Base-by-base conservation (phyloP, 2,329 filamentous ascomycete genomes). In the Helotiales sp. region DNA sequence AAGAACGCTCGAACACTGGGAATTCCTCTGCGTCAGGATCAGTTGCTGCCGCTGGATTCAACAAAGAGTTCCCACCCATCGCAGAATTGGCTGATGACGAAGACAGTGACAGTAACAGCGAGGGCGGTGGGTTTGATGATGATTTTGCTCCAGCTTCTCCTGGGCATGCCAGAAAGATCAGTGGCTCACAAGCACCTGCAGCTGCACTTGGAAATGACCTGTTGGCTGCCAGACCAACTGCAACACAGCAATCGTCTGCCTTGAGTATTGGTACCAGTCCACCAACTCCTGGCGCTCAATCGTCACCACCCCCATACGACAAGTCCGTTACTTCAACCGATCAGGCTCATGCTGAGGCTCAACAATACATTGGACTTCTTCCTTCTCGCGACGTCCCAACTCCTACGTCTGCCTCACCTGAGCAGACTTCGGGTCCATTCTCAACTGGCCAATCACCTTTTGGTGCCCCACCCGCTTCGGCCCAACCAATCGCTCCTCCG, bases 11-110 rank as follows among this genome's bases (percentile, higher is more conserved):
- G 68, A 82, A 81, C 62, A 83, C 76, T 55, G 73, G 70, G 6
- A 78, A 71, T 20, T 74, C 79, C 37, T 71, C 77, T 49, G 72
- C 74, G 15, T 75, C 78, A n/a, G 76, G 78, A 43, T 85, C 85
- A 69, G 75, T 80, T 1, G 81, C 82, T 22, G 77, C 85, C 2
- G 82, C 80, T 63, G 81, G 78, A 49, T 91, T 92, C 74, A 86
- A 89, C 75, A 85, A 88, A 24, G 96, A 98, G 77, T 98, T 98
- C 76, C 96, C 96, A 34, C 96, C 95, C 0, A 97, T 98, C 68
- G 89, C 91, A n/a, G 93, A 95, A 77, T 81, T 97, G 66, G 91
- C 92, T 69, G 86, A 88, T 32, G 91, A 94, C 65, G 92, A 95
- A 26, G 91, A 96, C n/a, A 94, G 91, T 32, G 93, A 96, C 66